phyloP scores from a whole-genome alignment of 176 grass and related monocot genomes.

The Triticum monococcum region DNA sequence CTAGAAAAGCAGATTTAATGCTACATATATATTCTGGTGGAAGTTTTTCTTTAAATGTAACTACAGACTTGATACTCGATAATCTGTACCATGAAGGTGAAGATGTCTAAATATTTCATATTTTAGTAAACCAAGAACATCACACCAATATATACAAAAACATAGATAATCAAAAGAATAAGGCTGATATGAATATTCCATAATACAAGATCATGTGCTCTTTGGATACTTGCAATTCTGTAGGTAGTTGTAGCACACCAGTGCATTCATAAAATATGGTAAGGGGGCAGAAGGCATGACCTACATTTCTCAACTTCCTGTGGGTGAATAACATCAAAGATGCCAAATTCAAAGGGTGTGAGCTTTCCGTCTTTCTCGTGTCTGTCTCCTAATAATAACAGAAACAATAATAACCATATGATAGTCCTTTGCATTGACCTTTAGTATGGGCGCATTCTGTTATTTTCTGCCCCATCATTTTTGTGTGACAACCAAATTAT shows the following conservation, averaged over 20 bases:
- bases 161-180: conserved; percentile 10
- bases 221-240: conserved; percentile 27
- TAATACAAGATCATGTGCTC: conserved; percentile 16
- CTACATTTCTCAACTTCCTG: conserved; percentile 71
- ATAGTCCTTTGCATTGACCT: conserved; percentile 48
- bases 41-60: not conserved
- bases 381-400: conserved; percentile 21
- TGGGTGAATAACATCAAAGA: conserved; percentile 50
- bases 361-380: conserved; percentile 34
- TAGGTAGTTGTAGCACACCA: conserved; percentile 26
- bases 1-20: not conserved
- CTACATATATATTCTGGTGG: conserved; percentile 1
- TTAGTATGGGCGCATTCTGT: conserved; percentile 27
- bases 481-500: conserved; percentile 54
- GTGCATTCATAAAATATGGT: conserved; percentile 41
- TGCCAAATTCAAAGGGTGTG: conserved; percentile 61
- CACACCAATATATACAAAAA: not conserved
- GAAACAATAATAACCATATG: conserved; percentile 38
- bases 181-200: conserved; percentile 16
- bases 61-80: not conserved
- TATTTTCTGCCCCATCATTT: conserved; percentile 47
- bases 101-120: not conserved
- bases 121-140: conserved; percentile 21
- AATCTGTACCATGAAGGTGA: not conserved
- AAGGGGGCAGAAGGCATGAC: conserved; percentile 56